Evolutionary conservation across 2,329 filamentous ascomycete species (phyloP), one percentile per base, ranked within the genome.

Genomic region (Aspergillus thermomutatus): DNA sequence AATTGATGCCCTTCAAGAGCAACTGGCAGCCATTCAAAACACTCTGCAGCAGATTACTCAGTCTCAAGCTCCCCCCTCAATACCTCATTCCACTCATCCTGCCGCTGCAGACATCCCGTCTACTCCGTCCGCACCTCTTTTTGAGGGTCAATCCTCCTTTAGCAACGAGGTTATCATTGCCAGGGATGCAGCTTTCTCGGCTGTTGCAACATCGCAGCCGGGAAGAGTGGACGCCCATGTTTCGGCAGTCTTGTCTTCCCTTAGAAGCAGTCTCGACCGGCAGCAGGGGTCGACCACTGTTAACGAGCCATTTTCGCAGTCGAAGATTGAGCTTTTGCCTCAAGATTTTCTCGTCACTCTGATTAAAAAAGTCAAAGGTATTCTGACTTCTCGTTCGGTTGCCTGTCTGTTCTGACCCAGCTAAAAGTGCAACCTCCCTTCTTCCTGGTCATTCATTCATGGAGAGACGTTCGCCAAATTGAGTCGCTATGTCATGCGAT

Each of bases 401-500:
- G n/a, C 10, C 41, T 3, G 14, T 14, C 27, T 54, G 17, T 31
- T 37, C 50, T 58, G 47, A 46, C 52, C 6, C 11, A 17, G 3
- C 25, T 7, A 34, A 9, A 46, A 66, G 64, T 56, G 3, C 59
- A 64, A 56, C 66, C 66, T 14, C 66, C 66, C 0, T 69, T 69
- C 31, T 67, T 57, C 37, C 52, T 69, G 31, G 63, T 67, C 21
- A 63, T 59, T 50, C 65, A 69, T 53, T 65, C 66, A 5, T 69
- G 64, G 66, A 55, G 62, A 54, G 57, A 68, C 37, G 37, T 57
- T 1, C 40, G 53, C 3, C 64, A 65, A 8, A 48, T 66, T 2
- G 64, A 66, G 43, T 49, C 56, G 3, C 54, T 66, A 3, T 66
- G 64, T 26, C 64, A 66, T 37, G 60, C 59, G 1, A 62, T 66